These are phyloP conservation scores for Dittrichia graveolens DNA, from an alignment of 129 eudicot species.

Conservation along the genomic window DNA sequence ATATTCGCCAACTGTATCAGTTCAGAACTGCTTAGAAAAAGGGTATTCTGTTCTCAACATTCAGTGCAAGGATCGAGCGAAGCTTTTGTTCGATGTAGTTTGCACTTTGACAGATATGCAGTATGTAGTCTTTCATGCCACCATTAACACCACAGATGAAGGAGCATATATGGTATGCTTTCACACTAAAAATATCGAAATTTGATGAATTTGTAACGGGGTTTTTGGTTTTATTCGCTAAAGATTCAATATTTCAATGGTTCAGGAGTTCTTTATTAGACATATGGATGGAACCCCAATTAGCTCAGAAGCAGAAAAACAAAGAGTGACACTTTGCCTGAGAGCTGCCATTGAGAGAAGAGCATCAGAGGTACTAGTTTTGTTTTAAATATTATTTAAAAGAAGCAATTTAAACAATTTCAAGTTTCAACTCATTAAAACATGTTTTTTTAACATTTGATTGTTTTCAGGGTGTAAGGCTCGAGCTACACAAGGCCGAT, in stretches of 20 bases:
- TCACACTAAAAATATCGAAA: neutral
- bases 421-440: neutral
- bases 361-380: conserved; percentile 63
- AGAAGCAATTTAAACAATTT: too few species aligned
- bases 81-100: conserved; percentile 81
- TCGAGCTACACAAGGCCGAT: conserved; percentile 63
- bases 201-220: neutral
- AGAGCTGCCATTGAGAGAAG: conserved; percentile 80
- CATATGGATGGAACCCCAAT: conserved; percentile 84
- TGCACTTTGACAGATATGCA: conserved; percentile 87
- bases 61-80: conserved; percentile 76
- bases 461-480: conserved; percentile 64
- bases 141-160: conserved; percentile 54
- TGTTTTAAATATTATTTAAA: too few species aligned
- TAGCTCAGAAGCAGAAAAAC: conserved; percentile 80
- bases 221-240: conserved; percentile 5
- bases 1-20: conserved; percentile 50
- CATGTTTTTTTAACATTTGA: neutral
- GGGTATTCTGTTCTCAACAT: conserved; percentile 77
- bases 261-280: conserved; percentile 57
- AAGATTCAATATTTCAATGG: neutral
- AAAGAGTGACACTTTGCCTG: conserved; percentile 67
- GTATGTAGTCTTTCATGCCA: conserved; percentile 81
- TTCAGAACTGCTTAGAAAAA: conserved; percentile 68
- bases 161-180: conserved; percentile 67